A percentile compares a stretch with the other conserved stretches of the same genome.
Evolutionary conservation across 1,139 yeast species (phyloP).

Genomic region (Candida frijolesensis): DNA sequence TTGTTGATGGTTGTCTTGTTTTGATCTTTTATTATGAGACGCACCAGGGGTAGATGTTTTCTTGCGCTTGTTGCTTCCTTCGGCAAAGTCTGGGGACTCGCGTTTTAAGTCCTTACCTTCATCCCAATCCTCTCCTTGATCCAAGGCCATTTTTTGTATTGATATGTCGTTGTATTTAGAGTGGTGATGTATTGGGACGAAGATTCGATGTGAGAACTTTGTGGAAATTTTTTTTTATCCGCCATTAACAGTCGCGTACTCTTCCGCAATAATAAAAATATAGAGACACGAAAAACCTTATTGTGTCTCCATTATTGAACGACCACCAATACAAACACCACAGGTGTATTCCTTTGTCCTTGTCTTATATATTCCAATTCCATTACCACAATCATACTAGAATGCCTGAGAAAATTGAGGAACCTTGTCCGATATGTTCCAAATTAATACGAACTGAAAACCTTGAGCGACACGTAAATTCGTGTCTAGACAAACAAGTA

Average conservation of each 20-base stretch:
- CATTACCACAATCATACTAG: no score
- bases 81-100: neutral
- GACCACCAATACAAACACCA: no score
- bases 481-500: constrained; percentile 30
- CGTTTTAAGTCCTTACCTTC: neutral
- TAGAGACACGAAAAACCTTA: no score
- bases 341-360: no score
- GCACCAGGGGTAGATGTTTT: neutral
- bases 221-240: no score
- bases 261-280: no score
- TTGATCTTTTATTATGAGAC: neutral
- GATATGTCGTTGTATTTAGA: no score
- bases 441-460: constrained; percentile 23
- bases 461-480: constrained; percentile 45
- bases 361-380: no score
- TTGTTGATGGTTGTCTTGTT: constrained; percentile 1
- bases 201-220: no score
- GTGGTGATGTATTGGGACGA: no score
- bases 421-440: constrained; percentile 41
- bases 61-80: neutral
- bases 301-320: no score
- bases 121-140: constrained; percentile 2
- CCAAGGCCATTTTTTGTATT: neutral
- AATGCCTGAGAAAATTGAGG: neutral
- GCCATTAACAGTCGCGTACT: neutral